Evolutionary conservation across 2,329 filamentous ascomycete genomes (phyloP).

Genomic region (Pestalotiopsis sp.): DNA sequence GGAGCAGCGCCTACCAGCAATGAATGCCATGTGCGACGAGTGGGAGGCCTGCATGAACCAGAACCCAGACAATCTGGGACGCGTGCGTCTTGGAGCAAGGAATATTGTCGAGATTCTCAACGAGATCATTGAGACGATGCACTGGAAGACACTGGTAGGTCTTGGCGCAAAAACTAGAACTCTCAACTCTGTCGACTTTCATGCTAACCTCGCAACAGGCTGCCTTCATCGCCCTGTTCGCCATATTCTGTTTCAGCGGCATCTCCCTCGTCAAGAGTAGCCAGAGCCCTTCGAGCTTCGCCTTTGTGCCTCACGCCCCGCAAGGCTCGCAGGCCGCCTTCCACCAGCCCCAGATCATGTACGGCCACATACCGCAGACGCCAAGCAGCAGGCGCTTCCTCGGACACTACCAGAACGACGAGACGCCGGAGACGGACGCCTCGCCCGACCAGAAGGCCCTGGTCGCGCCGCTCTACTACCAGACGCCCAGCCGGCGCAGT

Average conservation of each 20-base stretch:
- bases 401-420: constrained; percentile 24
- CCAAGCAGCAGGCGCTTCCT: constrained; percentile 24
- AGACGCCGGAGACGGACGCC: constrained; percentile 50
- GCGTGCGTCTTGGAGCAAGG: constrained; percentile 79
- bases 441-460: constrained; percentile 47
- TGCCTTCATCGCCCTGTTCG: constrained; percentile 28
- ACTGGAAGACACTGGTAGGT: constrained; percentile 71
- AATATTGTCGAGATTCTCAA: constrained; percentile 94
- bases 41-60: constrained; percentile 90
- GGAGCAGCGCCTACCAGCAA: constrained; percentile 68
- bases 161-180: neutral
- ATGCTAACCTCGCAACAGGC: constrained; percentile 20
- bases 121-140: constrained; percentile 88
- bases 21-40: constrained; percentile 72
- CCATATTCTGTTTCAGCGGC: constrained; percentile 31
- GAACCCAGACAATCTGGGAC: constrained; percentile 76
- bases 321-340: constrained; percentile 18
- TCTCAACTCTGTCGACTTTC: constrained; percentile 14
- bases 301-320: constrained; percentile 19
- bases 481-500: constrained; percentile 50
- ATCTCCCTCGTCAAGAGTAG: constrained; percentile 30
- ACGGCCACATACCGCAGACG: constrained; percentile 30
- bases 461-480: constrained; percentile 40
- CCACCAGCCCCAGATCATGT: constrained; percentile 24
- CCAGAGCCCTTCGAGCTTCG: constrained; percentile 19